These are phyloP conservation scores for Backusella circina DNA, from an alignment of 192 early-diverging fungal genomes.

Conservation along the genomic window DNA sequence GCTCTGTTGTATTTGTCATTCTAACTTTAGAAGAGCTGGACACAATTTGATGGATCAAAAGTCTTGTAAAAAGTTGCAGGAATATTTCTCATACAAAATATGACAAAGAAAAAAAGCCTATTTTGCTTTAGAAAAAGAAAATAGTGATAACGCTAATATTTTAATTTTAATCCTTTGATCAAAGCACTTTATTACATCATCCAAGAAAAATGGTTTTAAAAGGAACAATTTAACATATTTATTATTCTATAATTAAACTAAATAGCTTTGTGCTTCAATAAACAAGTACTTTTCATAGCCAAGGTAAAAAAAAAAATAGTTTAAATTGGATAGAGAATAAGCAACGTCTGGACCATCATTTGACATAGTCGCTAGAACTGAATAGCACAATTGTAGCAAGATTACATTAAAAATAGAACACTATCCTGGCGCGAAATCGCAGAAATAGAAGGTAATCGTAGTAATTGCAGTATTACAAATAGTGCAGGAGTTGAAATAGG, in stretches of 20 bases:
- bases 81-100: not conserved
- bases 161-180: not conserved
- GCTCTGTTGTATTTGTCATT: not conserved
- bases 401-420: slow-evolving; percentile 2
- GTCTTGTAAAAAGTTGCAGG: not conserved
- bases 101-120: not conserved
- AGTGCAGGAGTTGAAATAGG: slow-evolving; percentile 1
- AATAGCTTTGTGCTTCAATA: not conserved
- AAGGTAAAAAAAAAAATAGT: not conserved
- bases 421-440: slow-evolving; percentile 5
- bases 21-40: not conserved
- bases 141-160: not conserved
- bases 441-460: not conserved
- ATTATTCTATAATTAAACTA: slow-evolving; percentile 3
- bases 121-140: not conserved
- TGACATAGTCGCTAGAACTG: not conserved
- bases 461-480: not conserved
- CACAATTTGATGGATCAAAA: not conserved
- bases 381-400: not conserved
- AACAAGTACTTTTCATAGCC: not conserved
- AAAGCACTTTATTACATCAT: not conserved
- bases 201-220: not conserved
- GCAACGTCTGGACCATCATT: not conserved
- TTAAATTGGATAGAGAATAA: not conserved
- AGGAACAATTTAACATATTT: not conserved